phyloP scores from a whole-genome alignment of 176 grass and related monocot species.

The Aegilops longissima region DNA sequence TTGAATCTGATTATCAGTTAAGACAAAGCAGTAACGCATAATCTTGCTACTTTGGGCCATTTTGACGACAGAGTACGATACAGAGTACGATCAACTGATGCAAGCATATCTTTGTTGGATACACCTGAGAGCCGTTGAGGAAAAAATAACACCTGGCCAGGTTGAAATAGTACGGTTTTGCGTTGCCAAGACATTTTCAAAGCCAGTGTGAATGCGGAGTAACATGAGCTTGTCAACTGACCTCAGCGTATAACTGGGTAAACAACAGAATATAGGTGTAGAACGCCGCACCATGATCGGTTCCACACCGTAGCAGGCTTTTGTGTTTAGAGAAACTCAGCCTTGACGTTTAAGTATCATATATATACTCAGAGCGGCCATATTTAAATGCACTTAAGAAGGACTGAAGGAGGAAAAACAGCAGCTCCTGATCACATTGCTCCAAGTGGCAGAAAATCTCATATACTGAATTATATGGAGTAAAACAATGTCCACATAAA shows the following conservation, averaged over 20 bases:
- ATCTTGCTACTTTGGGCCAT: neutral
- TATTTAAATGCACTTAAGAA: neutral
- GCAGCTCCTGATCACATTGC: neutral
- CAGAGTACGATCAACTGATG: neutral
- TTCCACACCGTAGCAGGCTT: conserved; percentile 2
- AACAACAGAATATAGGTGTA: neutral
- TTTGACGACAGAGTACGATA: neutral
- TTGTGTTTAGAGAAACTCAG: neutral
- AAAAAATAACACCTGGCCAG: neutral
- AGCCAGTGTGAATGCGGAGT: neutral
- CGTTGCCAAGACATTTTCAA: neutral
- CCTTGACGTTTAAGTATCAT: neutral
- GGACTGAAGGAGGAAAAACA: neutral
- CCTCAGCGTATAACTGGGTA: neutral
- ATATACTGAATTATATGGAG: neutral
- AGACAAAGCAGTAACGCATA: neutral
- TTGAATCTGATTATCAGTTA: neutral
- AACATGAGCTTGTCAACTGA: conserved; percentile 20
- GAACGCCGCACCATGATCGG: neutral
- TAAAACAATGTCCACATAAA: conserved; percentile 9
- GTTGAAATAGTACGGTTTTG: neutral
- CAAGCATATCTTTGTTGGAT: conserved; percentile 25
- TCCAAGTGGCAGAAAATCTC: conserved; percentile 28
- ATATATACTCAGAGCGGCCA: neutral
- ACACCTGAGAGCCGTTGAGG: neutral